These are phyloP conservation scores for Cephalotrichum gorgonifer DNA, from an alignment of 2,329 filamentous ascomycete species.

Conservation along the genomic window DNA sequence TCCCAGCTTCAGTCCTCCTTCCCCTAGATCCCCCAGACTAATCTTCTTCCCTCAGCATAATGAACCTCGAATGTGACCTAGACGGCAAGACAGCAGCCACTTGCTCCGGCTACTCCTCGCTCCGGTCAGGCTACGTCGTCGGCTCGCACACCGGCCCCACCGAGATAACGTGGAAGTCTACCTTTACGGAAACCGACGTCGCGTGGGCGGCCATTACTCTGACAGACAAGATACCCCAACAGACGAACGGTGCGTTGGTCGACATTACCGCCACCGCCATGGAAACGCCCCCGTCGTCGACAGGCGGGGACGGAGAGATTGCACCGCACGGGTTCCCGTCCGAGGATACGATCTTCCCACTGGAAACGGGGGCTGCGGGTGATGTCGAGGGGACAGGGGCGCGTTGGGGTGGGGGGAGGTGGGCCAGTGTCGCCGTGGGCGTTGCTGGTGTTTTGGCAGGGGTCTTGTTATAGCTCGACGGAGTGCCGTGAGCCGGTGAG, in stretches of 20 bases:
- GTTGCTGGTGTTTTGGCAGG: neutral
- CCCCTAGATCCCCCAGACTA: neutral
- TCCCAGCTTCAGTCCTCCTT: neutral
- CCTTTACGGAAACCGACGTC: constrained; percentile 28
- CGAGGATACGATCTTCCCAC: constrained; percentile 1
- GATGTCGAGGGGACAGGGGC: neutral
- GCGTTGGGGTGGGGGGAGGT: neutral
- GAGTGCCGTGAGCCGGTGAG: neutral
- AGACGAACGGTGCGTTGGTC: neutral
- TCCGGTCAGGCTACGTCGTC: constrained; percentile 13
- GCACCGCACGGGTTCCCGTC: neutral
- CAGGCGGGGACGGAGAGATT: neutral
- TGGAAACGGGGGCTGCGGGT: neutral
- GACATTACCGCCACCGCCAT: constrained; percentile 2
- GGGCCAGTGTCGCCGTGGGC: neutral
- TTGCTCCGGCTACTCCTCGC: constrained; percentile 38
- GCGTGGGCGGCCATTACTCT: constrained; percentile 34
- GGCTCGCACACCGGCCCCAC: constrained; percentile 22
- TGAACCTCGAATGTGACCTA: constrained; percentile 31
- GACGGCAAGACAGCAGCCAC: constrained; percentile 30
- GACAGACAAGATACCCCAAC: constrained; percentile 9
- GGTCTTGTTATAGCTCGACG: neutral
- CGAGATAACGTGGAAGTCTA: constrained; percentile 33
- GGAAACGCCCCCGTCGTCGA: neutral
- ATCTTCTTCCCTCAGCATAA: constrained; percentile 22